Evolutionary conservation across 352 stramenopile genomes (phyloP), one percentile per base, ranked within the genome.

Genomic region (Phytopythium oedochilum): DNA sequence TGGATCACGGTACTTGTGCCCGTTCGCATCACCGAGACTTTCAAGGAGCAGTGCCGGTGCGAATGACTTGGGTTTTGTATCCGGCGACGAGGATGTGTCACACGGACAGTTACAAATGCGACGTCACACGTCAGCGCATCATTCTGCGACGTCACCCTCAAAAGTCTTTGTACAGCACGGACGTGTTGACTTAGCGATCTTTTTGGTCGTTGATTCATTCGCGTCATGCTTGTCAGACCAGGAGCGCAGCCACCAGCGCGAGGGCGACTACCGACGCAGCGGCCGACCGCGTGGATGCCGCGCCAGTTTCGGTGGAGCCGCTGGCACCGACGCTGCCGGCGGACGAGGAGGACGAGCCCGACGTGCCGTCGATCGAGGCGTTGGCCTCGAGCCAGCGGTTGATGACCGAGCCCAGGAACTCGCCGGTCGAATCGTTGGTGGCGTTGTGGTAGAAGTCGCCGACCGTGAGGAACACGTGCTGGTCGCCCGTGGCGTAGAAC

Each of bases 401-500:
- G 43, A 70, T 53, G 53, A 70, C 61, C 59, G 42, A 43, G 15
- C 62, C 62, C 22, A 70, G 54, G 49, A 60, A 50, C 23, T 74
- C 55, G 35, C 51, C 51, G 7, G 38, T 70, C 36, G 61, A 25
- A 17, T 25, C 31, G 9, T 54, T 44, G 61, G 70, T 79, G 45
- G 70, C 73, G 42, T 73, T 75, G 66, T 73, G 55, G 59, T 78
- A 70, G 66, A 75, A 83, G 35, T 76, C 54, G 50, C 69, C 64
- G 40, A 67, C 58, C 2, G 68, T 75, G 25, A 85, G 64, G 57
- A 71, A 85, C 14, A 81, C 71, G 54, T 84, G 74, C 62, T 84
- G 71, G 38, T 67, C 55, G 38, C 61, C 55, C 36, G 52, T 55
- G 49, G 61, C 22, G 57, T 64, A 67, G 58, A 73, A 73, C 38